Conservation (phyloP, 2,329 filamentous ascomycete genomes). For the Malbranchea zuffiana region DNA sequence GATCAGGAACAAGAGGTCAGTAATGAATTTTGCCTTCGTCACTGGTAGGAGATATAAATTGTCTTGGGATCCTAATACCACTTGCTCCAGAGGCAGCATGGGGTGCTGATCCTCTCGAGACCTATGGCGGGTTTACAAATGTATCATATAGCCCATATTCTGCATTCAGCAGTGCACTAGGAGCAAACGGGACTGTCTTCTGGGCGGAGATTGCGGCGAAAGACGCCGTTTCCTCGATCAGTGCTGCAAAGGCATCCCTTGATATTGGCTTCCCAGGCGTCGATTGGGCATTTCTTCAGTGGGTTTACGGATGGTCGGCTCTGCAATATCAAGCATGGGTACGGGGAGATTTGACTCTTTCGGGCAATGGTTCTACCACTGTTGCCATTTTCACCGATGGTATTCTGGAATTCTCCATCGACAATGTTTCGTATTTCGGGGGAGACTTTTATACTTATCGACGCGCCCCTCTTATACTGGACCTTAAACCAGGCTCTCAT, state of each 20-base stretch:
- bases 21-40: slow-evolving; percentile 18
- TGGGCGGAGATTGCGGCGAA: slow-evolving; percentile 38
- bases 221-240: slow-evolving; percentile 18
- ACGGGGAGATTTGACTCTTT: slow-evolving; percentile 39
- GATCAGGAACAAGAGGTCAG: slow-evolving; percentile 50
- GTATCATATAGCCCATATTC: slow-evolving; percentile 35
- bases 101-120: slow-evolving; percentile 49
- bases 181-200: slow-evolving; percentile 39
- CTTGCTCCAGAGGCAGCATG: slow-evolving; percentile 28
- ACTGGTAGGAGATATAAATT: slow-evolving; percentile 1
- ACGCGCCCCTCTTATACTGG: slow-evolving; percentile 40
- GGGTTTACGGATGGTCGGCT: slow-evolving; percentile 49
- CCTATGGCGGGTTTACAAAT: slow-evolving; percentile 41
- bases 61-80: slow-evolving; percentile 13
- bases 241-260: slow-evolving; percentile 30
- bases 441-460: slow-evolving; percentile 47
- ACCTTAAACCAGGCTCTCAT: slow-evolving; percentile 41
- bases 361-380: slow-evolving; percentile 21
- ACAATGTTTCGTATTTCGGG: slow-evolving; percentile 44
- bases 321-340: slow-evolving; percentile 50
- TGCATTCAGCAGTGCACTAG: slow-evolving; percentile 41
- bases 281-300: slow-evolving; percentile 44
- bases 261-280: slow-evolving; percentile 40
- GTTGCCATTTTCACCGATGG: slow-evolving; percentile 38
- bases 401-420: slow-evolving; percentile 44